Evolutionary conservation across 75 land plant genomes (phyloP), one percentile per base, ranked within the genome.

Genomic region (Pinus taeda): DNA sequence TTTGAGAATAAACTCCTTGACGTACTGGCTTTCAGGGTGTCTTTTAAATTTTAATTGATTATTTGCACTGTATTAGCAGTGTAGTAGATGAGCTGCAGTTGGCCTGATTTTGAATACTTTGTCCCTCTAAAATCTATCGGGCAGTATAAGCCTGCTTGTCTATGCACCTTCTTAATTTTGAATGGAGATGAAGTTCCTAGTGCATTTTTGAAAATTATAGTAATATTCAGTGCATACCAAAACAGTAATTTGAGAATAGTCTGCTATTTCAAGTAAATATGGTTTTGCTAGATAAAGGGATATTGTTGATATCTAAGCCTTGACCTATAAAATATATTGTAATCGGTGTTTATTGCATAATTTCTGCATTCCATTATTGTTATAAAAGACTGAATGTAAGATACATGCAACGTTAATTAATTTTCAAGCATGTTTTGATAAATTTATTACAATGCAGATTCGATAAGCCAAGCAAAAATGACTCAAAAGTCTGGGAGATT

Each of bases 361-460:
- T 69, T 69, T 22, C 42, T 9, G 30, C 21, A 39, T 69, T n/a
- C 71, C 33, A 18, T 67, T n/a, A 9, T 15, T 39, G 49, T 67
- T 67, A 39, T 18, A 15, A 37, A 36, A 2, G 71, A 42, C 20
- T 42, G 11, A n/a, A 9, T 42, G 53, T 20, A 69, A 42, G 4
- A n/a, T 0, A 37, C 21, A 7, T 69, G 15, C 21, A 37, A 37
- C 4, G 20, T 4, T 69, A 9, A 69, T 66, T 67, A 18, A 18
- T 42, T 69, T 39, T 18, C 0, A 39, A 69, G 11, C 12, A 3
- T n/a, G n/a, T 42, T 18, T 69, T 69, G 24, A 11, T 42, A n/a
- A 69, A 42, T 37, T 69, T 42, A 69, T 69, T 39, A 11, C 42
- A 37, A 69, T 69, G 71, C 71, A 69, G 71, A 39, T 69, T 17